Evolutionary conservation across 2,329 filamentous ascomycete species (phyloP).

Genomic region (Chaetomiaceae sp.): DNA sequence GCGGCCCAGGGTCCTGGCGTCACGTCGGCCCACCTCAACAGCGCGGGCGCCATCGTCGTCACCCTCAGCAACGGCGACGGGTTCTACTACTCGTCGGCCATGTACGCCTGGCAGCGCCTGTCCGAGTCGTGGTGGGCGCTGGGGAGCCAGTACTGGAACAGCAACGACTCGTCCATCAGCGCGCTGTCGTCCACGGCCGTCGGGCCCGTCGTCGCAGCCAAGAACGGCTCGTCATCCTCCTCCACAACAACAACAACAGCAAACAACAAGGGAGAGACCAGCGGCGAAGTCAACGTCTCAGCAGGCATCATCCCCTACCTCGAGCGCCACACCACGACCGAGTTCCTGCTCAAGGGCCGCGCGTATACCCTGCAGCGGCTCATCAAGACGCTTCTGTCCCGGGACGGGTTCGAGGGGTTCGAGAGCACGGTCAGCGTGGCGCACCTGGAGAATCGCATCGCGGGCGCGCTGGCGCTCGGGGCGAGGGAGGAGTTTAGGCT

Average conservation of each 20-base stretch:
- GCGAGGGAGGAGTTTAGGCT: slow-evolving; percentile 89
- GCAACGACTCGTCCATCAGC: slow-evolving; percentile 82
- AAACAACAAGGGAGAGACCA: slow-evolving; percentile 27
- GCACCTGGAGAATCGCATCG: slow-evolving; percentile 90
- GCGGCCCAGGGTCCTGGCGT: slow-evolving; percentile 76
- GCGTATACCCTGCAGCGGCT: slow-evolving; percentile 88
- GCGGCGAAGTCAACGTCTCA: slow-evolving; percentile 58
- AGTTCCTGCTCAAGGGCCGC: slow-evolving; percentile 84
- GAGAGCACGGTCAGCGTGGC: slow-evolving; percentile 89
- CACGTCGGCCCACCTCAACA: slow-evolving; percentile 87
- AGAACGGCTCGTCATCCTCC: slow-evolving; percentile 31
- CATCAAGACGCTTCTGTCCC: slow-evolving; percentile 81
- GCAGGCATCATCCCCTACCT: slow-evolving; percentile 90
- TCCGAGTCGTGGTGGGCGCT: slow-evolving; percentile 98
- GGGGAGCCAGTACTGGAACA: slow-evolving; percentile 98
- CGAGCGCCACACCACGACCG: slow-evolving; percentile 90
- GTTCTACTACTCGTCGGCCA: slow-evolving; percentile 77
- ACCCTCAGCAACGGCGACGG: slow-evolving; percentile 93
- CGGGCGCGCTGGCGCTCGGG: slow-evolving; percentile 77
- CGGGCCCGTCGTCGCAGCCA: slow-evolving; percentile 47
- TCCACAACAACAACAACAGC: neutral
- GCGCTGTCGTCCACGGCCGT: slow-evolving; percentile 70
- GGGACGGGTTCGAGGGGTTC: slow-evolving; percentile 87
- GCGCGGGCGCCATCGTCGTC: slow-evolving; percentile 78
- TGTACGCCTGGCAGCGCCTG: slow-evolving; percentile 93